phyloP scores from a whole-genome alignment of 306 rosid genomes.

The barrel medic (Medicago truncatula) region MtrunA17r5.0-ANR NC_053046.1:20986001-20986500 shows the following conservation, averaged over 20 bases:
- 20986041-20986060: constrained; percentile 92
- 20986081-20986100: constrained; percentile 85
- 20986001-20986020: constrained; percentile 26
- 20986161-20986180: not conserved
- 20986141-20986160: not conserved
- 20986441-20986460: not conserved
- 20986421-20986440: not conserved
- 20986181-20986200: not conserved
- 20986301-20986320: not conserved
- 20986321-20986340: not conserved
- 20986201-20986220: too few relatives aligned
- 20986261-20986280: not conserved
- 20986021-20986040: constrained; percentile 52
- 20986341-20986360: not conserved
- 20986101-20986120: constrained; percentile 95
- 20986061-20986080: constrained; percentile 89
- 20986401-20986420: not conserved
- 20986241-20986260: not conserved
- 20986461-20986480: not conserved
- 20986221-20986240: not conserved
- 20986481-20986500: too few relatives aligned
- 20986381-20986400: not conserved
- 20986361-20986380: not conserved
- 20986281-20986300: not conserved
- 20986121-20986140: constrained; percentile 51